Base-by-base conservation (phyloP, 768 basidiomycete species). In the Rhizopogon rudus region DNA sequence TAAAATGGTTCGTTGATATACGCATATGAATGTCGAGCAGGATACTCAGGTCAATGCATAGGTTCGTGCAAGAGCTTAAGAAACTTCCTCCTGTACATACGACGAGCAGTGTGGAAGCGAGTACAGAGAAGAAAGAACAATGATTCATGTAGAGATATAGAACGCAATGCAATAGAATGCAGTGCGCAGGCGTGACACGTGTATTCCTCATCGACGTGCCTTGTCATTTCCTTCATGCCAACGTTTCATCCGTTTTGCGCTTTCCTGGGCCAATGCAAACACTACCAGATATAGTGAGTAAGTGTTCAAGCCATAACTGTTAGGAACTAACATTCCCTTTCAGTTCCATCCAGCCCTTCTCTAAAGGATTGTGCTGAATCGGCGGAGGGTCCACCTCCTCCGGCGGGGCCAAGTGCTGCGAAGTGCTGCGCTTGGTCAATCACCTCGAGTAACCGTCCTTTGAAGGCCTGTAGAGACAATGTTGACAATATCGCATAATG, bases 341-440 rank as follows among this genome's bases (percentile, higher is more conserved):
- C 94, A 13, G 91, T 91, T n/a, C 81, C 84, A 53, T 98, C 94
- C 57, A 98, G 80, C 1, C 94, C 95, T 68, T 96, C 94, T 60
- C 92, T 77, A 64, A 98, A 98, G 12, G 81, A 73, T 59, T 88
- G 86, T 6, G 90, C 83, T 1, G 73, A 66, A 58, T 87, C 85
- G 13, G 78, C 81, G 6, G 75, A 73, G 4, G 80, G 73, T 3
- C 80, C 78, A 10, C 78, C 77, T 17, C 73, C 73, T 22, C 81
- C 80, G n/a, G 77, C 76, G 42, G 81, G 77, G 28, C 85, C 88
- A 16, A 88, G 69, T 0, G 82, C 78, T 37, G 86, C 91, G 70
- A 93, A 93, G 64, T 94, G 90, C 61, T 93, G 91, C 1, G 92
- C 91, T 70, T 93, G 92, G 70, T 89, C 92, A 57, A 88, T 82